A percentile compares a stretch with the other conserved stretches of the same genome.
Conservation (phyloP, 1,284 basidiomycete species). For the Clitocybe nebularis region DNA sequence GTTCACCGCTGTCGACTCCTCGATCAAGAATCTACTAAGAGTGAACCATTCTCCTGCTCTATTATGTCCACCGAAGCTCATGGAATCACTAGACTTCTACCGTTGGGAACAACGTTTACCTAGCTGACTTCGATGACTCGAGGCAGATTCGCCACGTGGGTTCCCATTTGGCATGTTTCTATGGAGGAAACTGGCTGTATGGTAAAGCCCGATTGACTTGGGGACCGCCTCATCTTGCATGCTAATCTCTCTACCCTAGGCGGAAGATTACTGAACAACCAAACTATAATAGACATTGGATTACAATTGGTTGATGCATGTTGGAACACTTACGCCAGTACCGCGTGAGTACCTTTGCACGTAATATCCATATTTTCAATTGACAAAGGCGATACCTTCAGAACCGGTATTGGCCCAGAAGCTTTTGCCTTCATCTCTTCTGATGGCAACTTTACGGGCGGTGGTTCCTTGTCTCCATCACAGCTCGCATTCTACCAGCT, state of each 20-base stretch:
- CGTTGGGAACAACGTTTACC: conserved; percentile 55
- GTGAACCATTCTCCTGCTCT: conserved; percentile 30
- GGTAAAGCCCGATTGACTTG: conserved; percentile 37
- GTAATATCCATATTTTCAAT: neutral
- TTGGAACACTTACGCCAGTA: conserved; percentile 75
- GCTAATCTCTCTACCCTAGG: conserved; percentile 34
- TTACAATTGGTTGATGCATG: conserved; percentile 64
- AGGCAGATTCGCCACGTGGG: conserved; percentile 51
- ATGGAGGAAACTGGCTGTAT: conserved; percentile 71
- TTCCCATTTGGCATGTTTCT: conserved; percentile 67
- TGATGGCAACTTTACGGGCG: conserved; percentile 58
- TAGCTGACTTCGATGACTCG: conserved; percentile 51
- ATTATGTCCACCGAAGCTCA: too few species aligned
- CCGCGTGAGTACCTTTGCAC: conserved; percentile 43
- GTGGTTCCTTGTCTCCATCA: conserved; percentile 25
- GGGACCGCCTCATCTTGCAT: neutral
- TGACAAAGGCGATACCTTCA: conserved; percentile 20
- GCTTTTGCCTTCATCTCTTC: conserved; percentile 55
- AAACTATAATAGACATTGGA: conserved; percentile 61
- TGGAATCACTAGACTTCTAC: conserved; percentile 66
- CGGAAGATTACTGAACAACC: conserved; percentile 62
- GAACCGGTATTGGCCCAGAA: conserved; percentile 74
- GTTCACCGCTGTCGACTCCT: conserved; percentile 68
- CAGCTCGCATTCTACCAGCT: conserved; percentile 47
- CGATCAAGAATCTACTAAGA: conserved; percentile 51